A percentile compares a stretch with the other conserved stretches of the same genome.
These are phyloP conservation scores for Chlorophyllum brunneum DNA, from an alignment of 768 basidiomycete species.

Conservation along the genomic window DNA sequence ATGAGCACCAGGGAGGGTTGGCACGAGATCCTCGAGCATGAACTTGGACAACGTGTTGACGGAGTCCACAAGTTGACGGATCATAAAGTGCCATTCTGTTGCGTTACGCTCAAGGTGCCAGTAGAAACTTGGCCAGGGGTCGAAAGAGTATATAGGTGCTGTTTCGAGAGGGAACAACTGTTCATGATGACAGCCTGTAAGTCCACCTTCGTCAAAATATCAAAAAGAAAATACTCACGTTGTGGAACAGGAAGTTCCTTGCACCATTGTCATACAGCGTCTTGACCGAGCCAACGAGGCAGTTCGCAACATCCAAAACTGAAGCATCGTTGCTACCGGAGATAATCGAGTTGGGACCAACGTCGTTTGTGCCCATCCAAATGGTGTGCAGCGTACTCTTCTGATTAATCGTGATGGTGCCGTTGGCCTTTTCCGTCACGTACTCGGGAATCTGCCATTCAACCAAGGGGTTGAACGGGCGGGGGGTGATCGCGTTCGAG, in stretches of 20 bases:
- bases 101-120: conserved; percentile 51
- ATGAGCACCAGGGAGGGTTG: conserved; percentile 47
- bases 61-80: conserved; percentile 45
- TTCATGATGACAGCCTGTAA: neutral
- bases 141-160: conserved; percentile 40
- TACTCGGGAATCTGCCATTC: conserved; percentile 54
- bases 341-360: conserved; percentile 50
- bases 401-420: conserved; percentile 34
- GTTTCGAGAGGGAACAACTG: conserved; percentile 57
- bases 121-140: conserved; percentile 43
- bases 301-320: conserved; percentile 51
- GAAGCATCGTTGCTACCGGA: conserved; percentile 46
- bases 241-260: conserved; percentile 65
- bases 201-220: neutral
- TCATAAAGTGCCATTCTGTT: conserved; percentile 53
- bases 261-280: conserved; percentile 54
- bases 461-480: conserved; percentile 54
- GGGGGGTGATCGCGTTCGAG: conserved; percentile 55
- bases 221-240: conserved; percentile 35
- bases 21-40: conserved; percentile 43
- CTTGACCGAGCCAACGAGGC: conserved; percentile 58
- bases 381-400: conserved; percentile 56
- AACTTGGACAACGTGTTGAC: conserved; percentile 50
- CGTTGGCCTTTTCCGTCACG: conserved; percentile 38
- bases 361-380: conserved; percentile 69